Evolutionary conservation across 768 basidiomycete genomes (phyloP).

Genomic region (Austroboletus eburneus): DNA sequence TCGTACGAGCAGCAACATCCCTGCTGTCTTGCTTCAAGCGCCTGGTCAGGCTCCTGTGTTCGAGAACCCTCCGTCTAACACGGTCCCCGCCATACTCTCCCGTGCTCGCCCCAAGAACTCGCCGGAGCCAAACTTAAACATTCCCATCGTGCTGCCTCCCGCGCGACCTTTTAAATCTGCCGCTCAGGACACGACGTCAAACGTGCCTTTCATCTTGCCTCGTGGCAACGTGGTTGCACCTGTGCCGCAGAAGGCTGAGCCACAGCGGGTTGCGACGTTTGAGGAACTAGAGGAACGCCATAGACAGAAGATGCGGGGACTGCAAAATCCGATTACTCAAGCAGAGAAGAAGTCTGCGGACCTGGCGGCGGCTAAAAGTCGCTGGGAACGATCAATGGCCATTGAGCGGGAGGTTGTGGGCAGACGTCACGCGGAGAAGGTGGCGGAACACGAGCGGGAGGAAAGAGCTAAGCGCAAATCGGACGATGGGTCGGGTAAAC

Average conservation of each 20-base stretch:
- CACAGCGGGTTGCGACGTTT: conserved; percentile 65
- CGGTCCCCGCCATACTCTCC: conserved; percentile 20
- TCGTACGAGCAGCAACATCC: conserved; percentile 20
- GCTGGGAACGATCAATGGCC: conserved; percentile 79
- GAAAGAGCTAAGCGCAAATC: conserved; percentile 46
- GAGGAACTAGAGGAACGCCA: conserved; percentile 87
- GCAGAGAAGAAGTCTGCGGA: conserved; percentile 76
- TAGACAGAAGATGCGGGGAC: conserved; percentile 72
- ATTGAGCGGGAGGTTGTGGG: conserved; percentile 72
- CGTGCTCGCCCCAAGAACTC: conserved; percentile 21
- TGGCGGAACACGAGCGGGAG: conserved; percentile 41
- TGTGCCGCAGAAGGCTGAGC: conserved; percentile 46
- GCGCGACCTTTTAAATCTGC: conserved; percentile 32
- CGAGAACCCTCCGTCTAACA: conserved; percentile 19
- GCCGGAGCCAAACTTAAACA: conserved; percentile 22
- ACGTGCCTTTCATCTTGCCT: conserved; percentile 43
- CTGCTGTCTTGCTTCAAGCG: conserved; percentile 26
- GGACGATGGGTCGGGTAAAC: conserved; percentile 39
- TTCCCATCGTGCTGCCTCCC: conserved; percentile 32
- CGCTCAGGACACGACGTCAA: conserved; percentile 28
- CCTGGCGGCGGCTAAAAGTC: conserved; percentile 65
- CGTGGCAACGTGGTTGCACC: conserved; percentile 40
- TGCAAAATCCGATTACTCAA: conserved; percentile 83
- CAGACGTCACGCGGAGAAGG: conserved; percentile 70
- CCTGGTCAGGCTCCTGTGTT: conserved; percentile 28